Evolutionary conservation across 768 basidiomycete genomes (phyloP).

Genomic region (Boletus sp.): DNA sequence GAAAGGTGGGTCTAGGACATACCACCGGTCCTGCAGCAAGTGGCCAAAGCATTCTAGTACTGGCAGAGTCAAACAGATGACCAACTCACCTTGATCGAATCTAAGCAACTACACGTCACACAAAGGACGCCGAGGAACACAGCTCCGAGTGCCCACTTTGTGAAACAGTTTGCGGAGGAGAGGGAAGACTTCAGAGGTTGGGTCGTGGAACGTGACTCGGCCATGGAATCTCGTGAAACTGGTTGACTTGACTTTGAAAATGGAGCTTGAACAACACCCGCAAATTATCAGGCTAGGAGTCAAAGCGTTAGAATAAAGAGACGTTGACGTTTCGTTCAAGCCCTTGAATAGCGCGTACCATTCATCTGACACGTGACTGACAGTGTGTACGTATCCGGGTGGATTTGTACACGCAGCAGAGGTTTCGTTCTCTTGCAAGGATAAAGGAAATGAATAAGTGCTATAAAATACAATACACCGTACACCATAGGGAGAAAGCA

Average conservation of each 20-base stretch:
- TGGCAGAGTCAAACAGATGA: background rate
- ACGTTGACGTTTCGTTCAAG: background rate
- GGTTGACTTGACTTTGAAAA: background rate
- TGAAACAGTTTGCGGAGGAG: conserved; percentile 9
- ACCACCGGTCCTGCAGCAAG: conserved; percentile 68
- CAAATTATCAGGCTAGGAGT: background rate
- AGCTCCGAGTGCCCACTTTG: conserved; percentile 34
- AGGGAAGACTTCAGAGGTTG: background rate
- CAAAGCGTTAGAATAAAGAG: background rate
- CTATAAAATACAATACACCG: conserved; percentile 32
- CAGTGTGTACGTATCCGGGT: too few species aligned
- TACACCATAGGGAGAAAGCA: conserved; percentile 21
- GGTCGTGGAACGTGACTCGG: conserved; percentile 6
- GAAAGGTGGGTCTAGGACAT: conserved; percentile 71
- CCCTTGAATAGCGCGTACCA: background rate
- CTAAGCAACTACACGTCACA: conserved; percentile 48
- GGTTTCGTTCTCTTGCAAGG: background rate
- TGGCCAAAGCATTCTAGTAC: background rate
- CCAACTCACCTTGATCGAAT: conserved; percentile 58
- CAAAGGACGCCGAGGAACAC: conserved; percentile 26
- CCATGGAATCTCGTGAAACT: conserved; percentile 14
- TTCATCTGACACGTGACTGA: background rate
- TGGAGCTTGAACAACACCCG: background rate
- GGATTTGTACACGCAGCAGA: background rate
- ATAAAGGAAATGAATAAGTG: conserved; percentile 26